Evolutionary conservation across 768 basidiomycete genomes (phyloP), one percentile per base, ranked within the genome.

Genomic region (Pleurotus djamor): DNA sequence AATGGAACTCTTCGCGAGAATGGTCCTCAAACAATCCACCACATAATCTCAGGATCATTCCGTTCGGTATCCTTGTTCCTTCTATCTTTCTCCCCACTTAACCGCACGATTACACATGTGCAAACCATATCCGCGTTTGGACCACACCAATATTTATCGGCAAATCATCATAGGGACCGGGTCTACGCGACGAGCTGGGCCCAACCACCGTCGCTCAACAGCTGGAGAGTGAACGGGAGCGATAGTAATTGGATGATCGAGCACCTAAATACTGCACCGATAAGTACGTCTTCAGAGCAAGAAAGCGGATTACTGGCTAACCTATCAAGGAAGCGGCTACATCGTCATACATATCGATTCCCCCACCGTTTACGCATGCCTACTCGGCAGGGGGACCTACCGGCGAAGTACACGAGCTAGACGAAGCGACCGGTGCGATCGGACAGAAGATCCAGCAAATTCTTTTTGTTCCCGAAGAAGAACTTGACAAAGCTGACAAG

Each of bases 111-210:
- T 32, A 67, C 71, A 5, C 71, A 78, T 36, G 68, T 80, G 0
- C 74, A 78, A 60, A 75, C 74, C 0, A 65, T 82, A 21, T 71
- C 73, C 59, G 80, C 74, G 0, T 78, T 74, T 63, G 81, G 81
- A 7, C 82, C 83, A 0, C 81, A 84, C 60, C 82, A 83, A 55
- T 83, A 83, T 65, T 69, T 84, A 3, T 76, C 76, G 0, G 61
- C 72, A 4, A 77, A 76, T 60, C 62, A 70, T 3, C 61, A 59
- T n/a, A 76, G 69, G 48, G 67, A 73, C 38, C 61, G 71, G 16
- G 71, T 76, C 1, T 84, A 80, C 63, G 73, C 80, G 1, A 84
- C 83, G 0, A 81, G 75, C 61, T 84, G 83, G 83, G 76, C 79
- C 0, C 63, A 70, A 3, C 82, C 81, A 4, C 81, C 82, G 0